These are phyloP conservation scores for Pseudocercospora ulei DNA, from an alignment of 2,329 filamentous ascomycete species.

Conservation along the genomic window DNA sequence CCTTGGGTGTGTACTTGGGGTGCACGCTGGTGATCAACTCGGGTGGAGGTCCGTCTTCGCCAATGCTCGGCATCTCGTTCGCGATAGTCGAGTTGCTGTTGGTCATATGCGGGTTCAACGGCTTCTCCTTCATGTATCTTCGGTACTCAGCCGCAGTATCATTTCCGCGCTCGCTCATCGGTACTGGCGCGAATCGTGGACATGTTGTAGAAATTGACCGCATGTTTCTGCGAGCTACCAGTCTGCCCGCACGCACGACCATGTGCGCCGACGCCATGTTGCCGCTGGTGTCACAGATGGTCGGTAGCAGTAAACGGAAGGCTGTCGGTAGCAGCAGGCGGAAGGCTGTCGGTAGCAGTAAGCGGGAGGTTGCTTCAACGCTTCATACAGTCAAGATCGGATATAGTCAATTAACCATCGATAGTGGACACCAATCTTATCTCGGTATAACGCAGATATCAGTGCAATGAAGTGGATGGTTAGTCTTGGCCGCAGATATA, in stretches of 20 bases:
- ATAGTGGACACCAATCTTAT: no score
- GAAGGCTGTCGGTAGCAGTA: no score
- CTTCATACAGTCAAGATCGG: no score
- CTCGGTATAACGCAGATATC: no score
- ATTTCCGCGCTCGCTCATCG: slow-evolving; percentile 44
- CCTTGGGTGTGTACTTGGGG: slow-evolving; percentile 49
- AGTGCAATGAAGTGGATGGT: no score
- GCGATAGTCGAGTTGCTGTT: slow-evolving; percentile 56
- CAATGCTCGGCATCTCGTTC: slow-evolving; percentile 53
- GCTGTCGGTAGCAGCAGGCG: no score
- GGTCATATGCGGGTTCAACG: slow-evolving; percentile 53
- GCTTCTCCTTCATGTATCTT: slow-evolving; percentile 49
- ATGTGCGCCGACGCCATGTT: slow-evolving; percentile 43
- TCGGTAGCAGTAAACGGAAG: no score
- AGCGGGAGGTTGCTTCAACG: no score
- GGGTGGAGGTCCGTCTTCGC: slow-evolving; percentile 49
- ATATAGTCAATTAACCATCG: no score
- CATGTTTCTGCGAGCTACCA: slow-evolving; percentile 32
- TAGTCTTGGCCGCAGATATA: no score
- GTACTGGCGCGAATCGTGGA: slow-evolving; percentile 32
- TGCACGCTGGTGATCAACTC: slow-evolving; percentile 52
- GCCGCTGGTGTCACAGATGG: background rate
- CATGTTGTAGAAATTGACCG: slow-evolving; percentile 36
- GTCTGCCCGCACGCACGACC: slow-evolving; percentile 40
- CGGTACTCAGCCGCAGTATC: slow-evolving; percentile 48